Evolutionary conservation across 1,284 basidiomycete species (phyloP).

Genomic region (Apiotrichum veenhuisii): DNA sequence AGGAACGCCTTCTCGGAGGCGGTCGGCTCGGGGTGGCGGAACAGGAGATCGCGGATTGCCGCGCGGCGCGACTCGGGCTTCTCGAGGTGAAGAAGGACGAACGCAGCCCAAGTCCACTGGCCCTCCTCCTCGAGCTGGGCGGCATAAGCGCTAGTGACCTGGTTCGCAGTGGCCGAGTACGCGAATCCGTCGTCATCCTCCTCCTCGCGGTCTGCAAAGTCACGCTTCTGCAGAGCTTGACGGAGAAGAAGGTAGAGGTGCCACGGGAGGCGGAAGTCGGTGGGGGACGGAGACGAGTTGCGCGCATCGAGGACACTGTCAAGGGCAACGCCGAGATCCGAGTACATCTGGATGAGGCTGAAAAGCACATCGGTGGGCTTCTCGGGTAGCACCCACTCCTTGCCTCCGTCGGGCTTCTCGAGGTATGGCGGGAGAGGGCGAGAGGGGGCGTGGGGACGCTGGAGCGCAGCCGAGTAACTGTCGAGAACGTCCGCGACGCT

Average conservation of each 20-base stretch:
- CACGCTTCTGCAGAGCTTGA: conserved; percentile 72
- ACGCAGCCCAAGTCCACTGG: conserved; percentile 78
- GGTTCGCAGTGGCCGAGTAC: conserved; percentile 76
- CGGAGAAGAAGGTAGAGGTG: conserved; percentile 87
- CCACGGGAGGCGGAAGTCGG: conserved; percentile 84
- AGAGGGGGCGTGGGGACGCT: conserved; percentile 49
- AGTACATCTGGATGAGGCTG: conserved; percentile 73
- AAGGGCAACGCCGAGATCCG: conserved; percentile 55
- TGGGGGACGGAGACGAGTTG: conserved; percentile 69
- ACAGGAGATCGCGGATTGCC: conserved; percentile 75
- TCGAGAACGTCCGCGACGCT: conserved; percentile 67
- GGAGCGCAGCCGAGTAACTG: conserved; percentile 61
- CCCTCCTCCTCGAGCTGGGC: conserved; percentile 77
- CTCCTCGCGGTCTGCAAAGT: conserved; percentile 71
- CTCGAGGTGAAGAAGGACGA: conserved; percentile 86
- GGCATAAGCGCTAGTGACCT: conserved; percentile 78
- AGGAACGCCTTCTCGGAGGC: conserved; percentile 72
- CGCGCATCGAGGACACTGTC: conserved; percentile 59
- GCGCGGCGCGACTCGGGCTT: conserved; percentile 67
- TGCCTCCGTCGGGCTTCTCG: conserved; percentile 45
- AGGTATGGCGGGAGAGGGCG: conserved; percentile 68
- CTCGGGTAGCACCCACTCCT: conserved; percentile 46
- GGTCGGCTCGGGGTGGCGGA: conserved; percentile 65
- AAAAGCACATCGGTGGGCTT: conserved; percentile 66
- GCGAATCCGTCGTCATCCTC: conserved; percentile 56